Evolutionary conservation across 2,329 filamentous ascomycete genomes (phyloP).

Genomic region (Pezicula rhizophila): DNA sequence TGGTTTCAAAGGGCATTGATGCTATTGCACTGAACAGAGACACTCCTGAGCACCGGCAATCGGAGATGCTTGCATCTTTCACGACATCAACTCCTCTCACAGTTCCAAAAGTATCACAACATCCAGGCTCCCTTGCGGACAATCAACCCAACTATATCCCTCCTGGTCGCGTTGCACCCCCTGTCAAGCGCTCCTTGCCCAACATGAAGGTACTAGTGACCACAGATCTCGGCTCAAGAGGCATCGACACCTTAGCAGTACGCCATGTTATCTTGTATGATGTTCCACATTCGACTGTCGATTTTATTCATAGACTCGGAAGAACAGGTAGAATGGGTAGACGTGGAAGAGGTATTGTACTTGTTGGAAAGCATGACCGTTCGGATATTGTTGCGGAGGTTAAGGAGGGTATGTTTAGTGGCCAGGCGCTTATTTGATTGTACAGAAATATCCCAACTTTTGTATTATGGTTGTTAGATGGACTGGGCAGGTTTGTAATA

Average conservation of each 20-base stretch:
- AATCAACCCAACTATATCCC: slow-evolving; percentile 29
- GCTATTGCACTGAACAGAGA: slow-evolving; percentile 82
- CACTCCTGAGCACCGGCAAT: slow-evolving; percentile 69
- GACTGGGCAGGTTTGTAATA: background rate
- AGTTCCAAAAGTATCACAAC: slow-evolving; percentile 25
- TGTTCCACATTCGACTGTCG: slow-evolving; percentile 95
- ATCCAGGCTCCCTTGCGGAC: slow-evolving; percentile 34
- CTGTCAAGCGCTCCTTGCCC: slow-evolving; percentile 38
- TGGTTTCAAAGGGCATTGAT: slow-evolving; percentile 80
- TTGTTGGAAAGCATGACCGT: slow-evolving; percentile 84
- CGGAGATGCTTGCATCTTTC: slow-evolving; percentile 72
- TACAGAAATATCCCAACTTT: background rate
- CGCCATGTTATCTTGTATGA: slow-evolving; percentile 91
- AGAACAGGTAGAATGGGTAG: slow-evolving; percentile 89
- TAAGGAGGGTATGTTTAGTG: slow-evolving; percentile 80
- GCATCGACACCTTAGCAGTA: slow-evolving; percentile 90
- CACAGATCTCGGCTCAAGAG: slow-evolving; percentile 85
- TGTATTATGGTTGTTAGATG: background rate
- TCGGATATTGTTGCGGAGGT: slow-evolving; percentile 90
- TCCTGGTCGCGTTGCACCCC: slow-evolving; percentile 18
- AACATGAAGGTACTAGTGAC: slow-evolving; percentile 91
- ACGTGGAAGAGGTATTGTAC: slow-evolving; percentile 79
- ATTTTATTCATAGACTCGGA: slow-evolving; percentile 94
- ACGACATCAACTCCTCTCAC: slow-evolving; percentile 40
- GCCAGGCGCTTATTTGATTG: slow-evolving; percentile 63